A percentile compares a stretch with the other conserved stretches of the same genome.
Evolutionary conservation across 2,329 filamentous ascomycete genomes (phyloP).

Genomic region (Aspergillus ochraceoroseus): DNA sequence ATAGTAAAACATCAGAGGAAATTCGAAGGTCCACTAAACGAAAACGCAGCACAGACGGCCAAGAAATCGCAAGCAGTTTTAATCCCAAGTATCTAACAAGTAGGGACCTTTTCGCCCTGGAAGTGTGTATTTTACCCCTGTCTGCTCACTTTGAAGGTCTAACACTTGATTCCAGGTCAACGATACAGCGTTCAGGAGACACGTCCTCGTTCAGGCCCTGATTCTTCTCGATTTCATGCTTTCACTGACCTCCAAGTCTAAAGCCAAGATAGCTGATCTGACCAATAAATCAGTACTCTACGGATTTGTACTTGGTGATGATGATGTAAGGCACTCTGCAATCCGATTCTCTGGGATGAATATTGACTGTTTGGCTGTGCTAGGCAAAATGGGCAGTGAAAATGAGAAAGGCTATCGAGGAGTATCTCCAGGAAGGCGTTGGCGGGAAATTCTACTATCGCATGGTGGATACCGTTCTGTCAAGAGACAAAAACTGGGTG

Average conservation of each 20-base stretch:
- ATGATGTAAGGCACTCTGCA: conserved; percentile 59
- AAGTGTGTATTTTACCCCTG: conserved; percentile 52
- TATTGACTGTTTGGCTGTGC: conserved; percentile 23
- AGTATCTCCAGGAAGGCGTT: conserved; percentile 71
- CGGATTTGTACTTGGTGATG: conserved; percentile 69
- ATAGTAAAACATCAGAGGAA: conserved; percentile 58
- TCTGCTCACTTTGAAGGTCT: conserved; percentile 20
- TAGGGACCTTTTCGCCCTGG: conserved; percentile 88
- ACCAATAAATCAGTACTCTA: conserved; percentile 89
- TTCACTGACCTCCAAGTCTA: conserved; percentile 77
- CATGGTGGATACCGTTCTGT: conserved; percentile 93
- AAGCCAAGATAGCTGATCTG: conserved; percentile 67
- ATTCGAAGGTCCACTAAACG: conserved; percentile 63
- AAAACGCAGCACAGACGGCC: conserved; percentile 59
- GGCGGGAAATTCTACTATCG: conserved; percentile 93
- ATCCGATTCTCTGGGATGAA: not conserved
- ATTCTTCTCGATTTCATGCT: conserved; percentile 93
- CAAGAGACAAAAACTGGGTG: conserved; percentile 97
- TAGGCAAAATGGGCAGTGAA: conserved; percentile 77
- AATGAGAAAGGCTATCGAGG: conserved; percentile 73
- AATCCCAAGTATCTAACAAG: conserved; percentile 99
- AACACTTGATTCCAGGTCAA: conserved; percentile 59
- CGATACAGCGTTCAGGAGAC: conserved; percentile 87
- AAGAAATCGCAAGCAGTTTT: conserved; percentile 67
- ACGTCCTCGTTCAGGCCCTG: conserved; percentile 89